Conservation (phyloP, 441 rosid species). For the Gossypium gossypioides region DNA sequence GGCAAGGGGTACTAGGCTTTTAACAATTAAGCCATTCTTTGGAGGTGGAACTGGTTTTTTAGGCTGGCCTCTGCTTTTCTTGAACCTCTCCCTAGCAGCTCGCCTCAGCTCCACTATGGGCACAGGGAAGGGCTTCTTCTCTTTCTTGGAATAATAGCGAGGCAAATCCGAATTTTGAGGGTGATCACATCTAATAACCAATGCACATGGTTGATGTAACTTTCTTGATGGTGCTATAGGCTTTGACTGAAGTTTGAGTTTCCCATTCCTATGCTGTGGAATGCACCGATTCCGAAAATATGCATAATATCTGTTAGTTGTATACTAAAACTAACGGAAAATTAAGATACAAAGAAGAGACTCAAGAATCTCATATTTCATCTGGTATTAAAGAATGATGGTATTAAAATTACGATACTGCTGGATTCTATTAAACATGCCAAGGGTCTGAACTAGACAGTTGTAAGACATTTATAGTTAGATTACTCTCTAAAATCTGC, state of each 20-base stretch:
- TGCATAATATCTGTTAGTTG: background rate
- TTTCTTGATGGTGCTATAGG: conserved; percentile 26
- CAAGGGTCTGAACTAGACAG: background rate
- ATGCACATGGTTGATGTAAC: conserved; percentile 20
- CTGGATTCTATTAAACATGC: background rate
- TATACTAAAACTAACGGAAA: background rate
- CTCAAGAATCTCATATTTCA: background rate
- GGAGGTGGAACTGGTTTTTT: conserved; percentile 56
- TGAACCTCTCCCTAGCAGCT: conserved; percentile 80
- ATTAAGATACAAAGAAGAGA: background rate
- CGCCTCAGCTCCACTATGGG: conserved; percentile 80
- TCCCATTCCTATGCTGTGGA: conserved; percentile 33
- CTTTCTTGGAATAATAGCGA: conserved; percentile 53
- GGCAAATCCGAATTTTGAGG: conserved; percentile 90
- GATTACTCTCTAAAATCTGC: background rate
- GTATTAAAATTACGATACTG: background rate
- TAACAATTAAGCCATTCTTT: conserved; percentile 61
- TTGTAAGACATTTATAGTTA: background rate
- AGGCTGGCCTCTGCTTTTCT: conserved; percentile 57
- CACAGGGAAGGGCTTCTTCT: conserved; percentile 79
- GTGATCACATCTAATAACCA: conserved; percentile 38
- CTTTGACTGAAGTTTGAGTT: conserved; percentile 28
- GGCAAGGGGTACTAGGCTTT: conserved; percentile 62
- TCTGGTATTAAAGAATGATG: background rate
- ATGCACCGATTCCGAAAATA: background rate